Evolutionary conservation across 768 basidiomycete species (phyloP), one percentile per base, ranked within the genome.

Genomic region (Collybia mongolica): DNA sequence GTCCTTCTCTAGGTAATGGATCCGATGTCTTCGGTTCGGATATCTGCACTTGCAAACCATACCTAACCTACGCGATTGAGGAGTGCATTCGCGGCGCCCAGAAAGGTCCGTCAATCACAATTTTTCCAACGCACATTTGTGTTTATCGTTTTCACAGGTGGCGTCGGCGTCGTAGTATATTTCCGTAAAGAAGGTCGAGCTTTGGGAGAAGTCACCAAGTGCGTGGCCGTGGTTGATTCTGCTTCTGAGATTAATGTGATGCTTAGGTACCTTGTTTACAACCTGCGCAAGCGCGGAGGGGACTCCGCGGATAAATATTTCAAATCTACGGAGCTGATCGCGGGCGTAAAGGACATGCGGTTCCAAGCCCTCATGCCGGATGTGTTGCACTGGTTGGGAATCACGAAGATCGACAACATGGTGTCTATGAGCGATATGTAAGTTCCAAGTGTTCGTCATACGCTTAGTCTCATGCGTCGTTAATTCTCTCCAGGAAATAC

Each of bases 21-120:
- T 95, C 93, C 6, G 95, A 98, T 66, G 95, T 97, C 39, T 97
- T 97, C 60, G 94, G 94, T 11, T 94, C 90, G 0, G 90, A 92
- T 57, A 93, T 93, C 58, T 92, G 88, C 62, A 93, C 91, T 0
- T 93, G 91, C 79, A 93, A 96, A 58, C 93, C 93, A 0, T 97
- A 97, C 68, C 80, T 96, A 44, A 80, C 84, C 17, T 97, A 89
- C 61, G 93, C 94, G 9, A 97, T 98, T 56, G 87, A 93, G 65
- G 94, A 98, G 63, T 94, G 91, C 53, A 87, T 97, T 57, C 85
- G 87, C 26, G 79, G 83, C 41, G 93, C 76, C 2, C 79, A 80
- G 48, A 62, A 64, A 12, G 69, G 70, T 61, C 43, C n/a, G 49
- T 46, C 14, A 15, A n/a, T 35, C 9, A 2, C 32, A 5, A 12